Conservation (phyloP, 163 green algal genomes). For the Scenedesmus sp. region DNA sequence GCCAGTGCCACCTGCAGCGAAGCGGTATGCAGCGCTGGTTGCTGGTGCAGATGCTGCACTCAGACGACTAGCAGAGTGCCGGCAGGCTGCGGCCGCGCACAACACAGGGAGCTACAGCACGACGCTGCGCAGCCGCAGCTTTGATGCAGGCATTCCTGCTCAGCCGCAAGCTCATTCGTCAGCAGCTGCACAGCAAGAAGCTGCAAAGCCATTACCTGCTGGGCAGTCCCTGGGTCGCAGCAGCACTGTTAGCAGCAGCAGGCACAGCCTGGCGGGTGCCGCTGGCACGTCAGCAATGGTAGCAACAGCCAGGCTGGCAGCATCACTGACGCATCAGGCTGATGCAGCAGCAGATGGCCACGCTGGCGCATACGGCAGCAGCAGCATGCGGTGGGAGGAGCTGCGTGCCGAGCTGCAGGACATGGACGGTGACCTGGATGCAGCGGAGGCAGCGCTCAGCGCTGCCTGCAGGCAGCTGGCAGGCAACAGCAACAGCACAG, state of each 20-base stretch:
- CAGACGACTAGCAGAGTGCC: not conserved
- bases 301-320: not conserved
- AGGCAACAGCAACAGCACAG: conserved; percentile 1
- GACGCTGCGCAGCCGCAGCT: not conserved
- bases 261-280: not conserved
- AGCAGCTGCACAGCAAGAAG: not conserved
- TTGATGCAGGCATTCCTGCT: not conserved
- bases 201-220: not conserved
- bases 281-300: not conserved
- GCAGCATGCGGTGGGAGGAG: not conserved
- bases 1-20: not conserved
- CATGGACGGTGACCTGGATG: not conserved
- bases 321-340: not conserved
- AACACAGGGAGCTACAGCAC: not conserved
- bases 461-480: not conserved
- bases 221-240: not conserved
- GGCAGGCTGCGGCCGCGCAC: not conserved
- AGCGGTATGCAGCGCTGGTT: conserved; percentile 9
- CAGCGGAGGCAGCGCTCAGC: conserved; percentile 20
- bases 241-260: not conserved
- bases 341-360: not conserved
- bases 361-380: not conserved
- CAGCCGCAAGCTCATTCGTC: not conserved
- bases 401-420: conserved; percentile 1
- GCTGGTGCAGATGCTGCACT: conserved; percentile 41